phyloP scores from a whole-genome alignment of 306 rosid genomes.

The Argentina anserina region DNA sequence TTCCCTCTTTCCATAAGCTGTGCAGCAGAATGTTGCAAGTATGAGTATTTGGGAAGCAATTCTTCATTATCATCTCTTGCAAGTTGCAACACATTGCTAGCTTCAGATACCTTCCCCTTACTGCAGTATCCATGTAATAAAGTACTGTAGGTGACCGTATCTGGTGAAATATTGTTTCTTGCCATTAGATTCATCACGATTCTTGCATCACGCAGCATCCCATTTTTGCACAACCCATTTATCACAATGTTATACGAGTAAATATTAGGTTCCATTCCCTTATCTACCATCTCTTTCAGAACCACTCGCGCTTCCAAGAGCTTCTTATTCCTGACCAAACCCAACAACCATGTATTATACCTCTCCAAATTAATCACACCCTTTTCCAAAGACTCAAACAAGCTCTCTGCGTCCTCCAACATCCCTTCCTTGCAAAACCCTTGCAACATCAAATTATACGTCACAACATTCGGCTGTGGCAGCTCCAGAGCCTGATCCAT shows the following conservation, averaged over 20 bases:
- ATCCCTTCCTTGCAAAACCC: slow-evolving; percentile 75
- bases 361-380: slow-evolving; percentile 44
- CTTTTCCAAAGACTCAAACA: slow-evolving; percentile 63
- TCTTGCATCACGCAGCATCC: slow-evolving; percentile 75
- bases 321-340: slow-evolving; percentile 56
- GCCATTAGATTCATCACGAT: slow-evolving; percentile 53
- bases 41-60: slow-evolving; percentile 69
- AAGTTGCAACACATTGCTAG: slow-evolving; percentile 69
- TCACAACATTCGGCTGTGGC: slow-evolving; percentile 67
- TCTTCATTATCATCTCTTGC: slow-evolving; percentile 59
- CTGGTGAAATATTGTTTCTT: slow-evolving; percentile 52
- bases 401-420: slow-evolving; percentile 64
- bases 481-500: slow-evolving; percentile 68
- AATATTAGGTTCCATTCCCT: slow-evolving; percentile 53
- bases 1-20: slow-evolving; percentile 89
- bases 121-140: slow-evolving; percentile 77
- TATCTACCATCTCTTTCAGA: slow-evolving; percentile 63
- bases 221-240: slow-evolving; percentile 67
- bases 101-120: slow-evolving; percentile 64
- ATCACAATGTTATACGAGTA: slow-evolving; percentile 73
- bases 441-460: slow-evolving; percentile 72
- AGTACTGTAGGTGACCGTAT: slow-evolving; percentile 65
- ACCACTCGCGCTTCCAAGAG: slow-evolving; percentile 58
- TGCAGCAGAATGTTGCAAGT: slow-evolving; percentile 84
- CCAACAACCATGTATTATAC: slow-evolving; percentile 75